Base-by-base conservation (phyloP, 345 rosid species). In the Ceriops tagal region DNA sequence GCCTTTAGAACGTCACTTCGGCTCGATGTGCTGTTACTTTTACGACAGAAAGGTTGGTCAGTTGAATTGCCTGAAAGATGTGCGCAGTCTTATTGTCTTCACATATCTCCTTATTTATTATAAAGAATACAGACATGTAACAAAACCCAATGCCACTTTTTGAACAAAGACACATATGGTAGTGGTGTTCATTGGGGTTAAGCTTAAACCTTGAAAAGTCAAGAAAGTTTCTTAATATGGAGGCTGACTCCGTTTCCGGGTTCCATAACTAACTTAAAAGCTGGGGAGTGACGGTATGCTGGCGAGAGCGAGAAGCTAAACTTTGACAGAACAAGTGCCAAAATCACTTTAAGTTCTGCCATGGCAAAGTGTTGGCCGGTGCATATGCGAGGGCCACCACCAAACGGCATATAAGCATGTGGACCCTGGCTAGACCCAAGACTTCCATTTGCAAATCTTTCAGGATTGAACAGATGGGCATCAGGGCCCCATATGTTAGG, bases 381-480 rank as follows among this genome's bases (percentile, higher is more conserved):
- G 53, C 71, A 62, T 1, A 43, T 24, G 31, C 68, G 61, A 37
- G 69, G 39, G 7, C 81, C 77, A 3, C 73, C 18, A 4, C 70
- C 67, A 5, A 62, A 73, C 1, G 73, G 70, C 26, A 76, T 53
- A 19, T 62, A 70, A 18, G 67, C 75, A 22, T 43, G 46, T 2
- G 73, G 77, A 21, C 21, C 21, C 56, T 52, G 69, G 72, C 70
- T 64, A 8, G 79, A 69, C 0, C 70, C 19, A 0, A 62, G 34
- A 28, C 77, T 37, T 53, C 79, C 79, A 57, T 71, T 69, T 0
- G 77, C 69, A 35, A 81, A 81, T 49, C 79, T 74, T 30, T 62
- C 79, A 1, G 84, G 84, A 53, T 67, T 68, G 61, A 77, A 75
- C 26, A 71, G 60, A 18, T 60, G 53, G 4, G 74, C 78, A 70